Evolutionary conservation across 2,329 filamentous ascomycete genomes (phyloP).

Genomic region (Microdochium nivale): DNA sequence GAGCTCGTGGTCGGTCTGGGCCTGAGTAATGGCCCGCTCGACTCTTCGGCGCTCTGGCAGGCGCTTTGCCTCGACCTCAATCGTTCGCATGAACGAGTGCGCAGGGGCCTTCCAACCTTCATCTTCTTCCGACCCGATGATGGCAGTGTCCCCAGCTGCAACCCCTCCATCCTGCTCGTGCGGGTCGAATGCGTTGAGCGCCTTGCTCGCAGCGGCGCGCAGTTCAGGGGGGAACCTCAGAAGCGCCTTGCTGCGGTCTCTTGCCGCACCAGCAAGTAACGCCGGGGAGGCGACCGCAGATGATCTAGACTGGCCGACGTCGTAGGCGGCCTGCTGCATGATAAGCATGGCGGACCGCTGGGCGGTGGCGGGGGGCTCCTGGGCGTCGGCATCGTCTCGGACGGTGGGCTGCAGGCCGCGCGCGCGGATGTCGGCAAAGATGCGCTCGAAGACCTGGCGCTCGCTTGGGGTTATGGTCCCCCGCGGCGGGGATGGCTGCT

Average conservation of each 20-base stretch:
- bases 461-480: constrained; percentile 50
- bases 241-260: constrained; percentile 24
- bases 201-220: constrained; percentile 26
- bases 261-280: constrained; percentile 12
- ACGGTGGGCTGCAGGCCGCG: constrained; percentile 16
- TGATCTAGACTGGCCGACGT: constrained; percentile 10
- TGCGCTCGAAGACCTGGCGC: constrained; percentile 36
- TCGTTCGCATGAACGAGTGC: constrained; percentile 9
- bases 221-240: constrained; percentile 30
- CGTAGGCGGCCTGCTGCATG: constrained; percentile 16
- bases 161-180: constrained; percentile 2
- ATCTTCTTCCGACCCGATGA: neutral
- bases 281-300: constrained; percentile 9
- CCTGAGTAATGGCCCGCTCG: constrained; percentile 41
- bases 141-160: neutral
- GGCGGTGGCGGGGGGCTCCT: constrained; percentile 2
- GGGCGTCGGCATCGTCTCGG: constrained; percentile 3
- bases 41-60: constrained; percentile 42
- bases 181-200: constrained; percentile 23
- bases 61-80: constrained; percentile 30
- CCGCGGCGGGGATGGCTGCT: constrained; percentile 7
- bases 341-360: constrained; percentile 16
- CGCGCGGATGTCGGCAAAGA: constrained; percentile 50
- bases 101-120: constrained; percentile 13
- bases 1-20: constrained; percentile 52